These are phyloP conservation scores for Maudiozyma saulgeensis DNA, from an alignment of 805 yeast genomes.

Conservation along the genomic window DNA sequence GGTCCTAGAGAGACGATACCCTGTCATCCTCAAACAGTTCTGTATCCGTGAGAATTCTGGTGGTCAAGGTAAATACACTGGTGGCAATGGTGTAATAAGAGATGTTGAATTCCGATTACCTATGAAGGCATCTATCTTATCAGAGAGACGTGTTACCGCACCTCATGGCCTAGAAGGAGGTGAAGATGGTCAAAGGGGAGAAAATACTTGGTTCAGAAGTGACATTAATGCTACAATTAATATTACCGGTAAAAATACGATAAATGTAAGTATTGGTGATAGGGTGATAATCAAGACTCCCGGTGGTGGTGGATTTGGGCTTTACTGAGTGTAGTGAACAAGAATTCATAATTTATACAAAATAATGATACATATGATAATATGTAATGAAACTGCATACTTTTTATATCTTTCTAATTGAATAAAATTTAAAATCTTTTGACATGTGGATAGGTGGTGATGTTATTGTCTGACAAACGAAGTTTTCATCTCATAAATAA, in stretches of 20 bases:
- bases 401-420: background rate
- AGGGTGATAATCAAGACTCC: constrained; percentile 62
- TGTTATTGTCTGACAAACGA: too few relatives aligned
- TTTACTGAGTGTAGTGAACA: too few relatives aligned
- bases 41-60: constrained; percentile 67
- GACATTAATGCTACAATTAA: constrained; percentile 31
- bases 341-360: too few relatives aligned
- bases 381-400: background rate
- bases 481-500: too few relatives aligned
- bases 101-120: constrained; percentile 72
- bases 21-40: constrained; percentile 67
- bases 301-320: constrained; percentile 63
- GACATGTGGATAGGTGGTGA: too few relatives aligned
- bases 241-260: constrained; percentile 66
- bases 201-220: constrained; percentile 43
- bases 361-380: too few relatives aligned
- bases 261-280: constrained; percentile 51
- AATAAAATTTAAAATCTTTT: background rate
- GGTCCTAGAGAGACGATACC: constrained; percentile 79
- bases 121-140: constrained; percentile 67
- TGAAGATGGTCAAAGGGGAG: constrained; percentile 61
- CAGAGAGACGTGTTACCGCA: constrained; percentile 75
- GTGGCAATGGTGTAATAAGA: constrained; percentile 82
- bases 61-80: constrained; percentile 60
- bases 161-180: constrained; percentile 91